These are phyloP conservation scores for Ambrosia artemisiifolia DNA, from an alignment of 129 eudicot genomes.

Conservation along the genomic window DNA sequence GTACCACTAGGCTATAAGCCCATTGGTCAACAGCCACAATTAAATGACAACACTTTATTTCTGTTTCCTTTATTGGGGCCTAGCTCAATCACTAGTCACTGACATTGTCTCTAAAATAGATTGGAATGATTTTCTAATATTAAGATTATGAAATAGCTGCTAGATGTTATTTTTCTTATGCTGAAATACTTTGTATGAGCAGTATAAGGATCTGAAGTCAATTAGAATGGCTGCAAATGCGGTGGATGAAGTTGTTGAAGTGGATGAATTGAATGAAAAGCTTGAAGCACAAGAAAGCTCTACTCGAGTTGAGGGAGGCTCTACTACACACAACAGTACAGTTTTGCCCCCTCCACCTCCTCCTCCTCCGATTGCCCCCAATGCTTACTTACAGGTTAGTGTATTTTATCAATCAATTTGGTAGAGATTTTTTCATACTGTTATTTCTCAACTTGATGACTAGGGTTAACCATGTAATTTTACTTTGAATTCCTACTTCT, in stretches of 20 bases:
- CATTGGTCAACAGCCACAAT: neutral
- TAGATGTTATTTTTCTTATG: neutral
- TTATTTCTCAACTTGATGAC: neutral
- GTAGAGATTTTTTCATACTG: neutral
- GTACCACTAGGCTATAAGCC: too few species aligned
- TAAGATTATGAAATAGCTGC: conserved; percentile 6
- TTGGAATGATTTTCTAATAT: neutral
- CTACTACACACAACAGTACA: conserved; percentile 18
- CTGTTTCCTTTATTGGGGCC: neutral
- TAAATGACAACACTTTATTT: neutral
- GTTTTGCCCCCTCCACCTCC: conserved; percentile 48
- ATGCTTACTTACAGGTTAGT: conserved; percentile 58
- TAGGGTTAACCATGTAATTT: too few species aligned
- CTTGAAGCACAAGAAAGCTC: conserved; percentile 27
- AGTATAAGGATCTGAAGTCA: conserved; percentile 48
- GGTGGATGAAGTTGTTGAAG: conserved; percentile 61
- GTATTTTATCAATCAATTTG: neutral
- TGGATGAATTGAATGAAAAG: conserved; percentile 48
- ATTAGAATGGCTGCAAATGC: conserved; percentile 65
- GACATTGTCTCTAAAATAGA: neutral
- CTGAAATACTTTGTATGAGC: conserved; percentile 23
- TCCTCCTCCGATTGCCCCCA: conserved; percentile 35
- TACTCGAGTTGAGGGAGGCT: conserved; percentile 34
- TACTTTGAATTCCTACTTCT: too few species aligned
- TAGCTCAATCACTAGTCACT: neutral